Evolutionary conservation across 495 filamentous ascomycete genomes (phyloP), one percentile per base, ranked within the genome.

Genomic region (Talaromyces borbonicus): DNA sequence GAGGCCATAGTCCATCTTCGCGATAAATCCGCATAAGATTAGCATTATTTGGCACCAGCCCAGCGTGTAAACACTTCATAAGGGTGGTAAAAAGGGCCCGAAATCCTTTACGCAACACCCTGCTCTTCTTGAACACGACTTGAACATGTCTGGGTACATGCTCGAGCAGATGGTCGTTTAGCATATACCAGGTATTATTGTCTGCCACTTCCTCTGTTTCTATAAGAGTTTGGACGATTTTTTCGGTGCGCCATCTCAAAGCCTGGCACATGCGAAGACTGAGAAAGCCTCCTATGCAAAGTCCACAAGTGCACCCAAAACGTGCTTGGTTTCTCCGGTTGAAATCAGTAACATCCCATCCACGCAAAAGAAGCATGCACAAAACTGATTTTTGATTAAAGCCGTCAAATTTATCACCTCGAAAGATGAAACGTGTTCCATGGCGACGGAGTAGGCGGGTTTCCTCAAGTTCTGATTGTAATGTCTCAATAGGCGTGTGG

Each of bases 381-480:
- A 38, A 38, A 38, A 38, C 35, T 15, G 35, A 7, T 15, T 15
- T 20, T 15, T 38, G 8, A 20, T 20, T 14, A 38, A 15, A 38
- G n/a, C 35, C 35, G 18, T 15, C 18, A 38, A 38, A 38, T 20
- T 38, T 38, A 38, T 38, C 35, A 38, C n/a, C n/a, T 15, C n/a
- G n/a, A 38, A 15, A 15, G n/a, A 15, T 20, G 18, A 20, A 15
- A 15, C n/a, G 18, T 20, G 18, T 38, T 15, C 18, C 18, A 15
- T 15, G n/a, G 35, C 35, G 35, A 38, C 35, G 35, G n/a, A 20
- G n/a, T 15, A 20, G n/a, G n/a, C 35, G n/a, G 18, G 35, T 38
- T 15, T 38, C 35, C 35, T 38, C 35, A 20, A 38, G 35, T 15
- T 38, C 18, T 20, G 35, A 15, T 20, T 15, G 35, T 20, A 38